These are phyloP conservation scores for Serendipita sp. DNA, from an alignment of 768 basidiomycete species.

Conservation along the genomic window DNA sequence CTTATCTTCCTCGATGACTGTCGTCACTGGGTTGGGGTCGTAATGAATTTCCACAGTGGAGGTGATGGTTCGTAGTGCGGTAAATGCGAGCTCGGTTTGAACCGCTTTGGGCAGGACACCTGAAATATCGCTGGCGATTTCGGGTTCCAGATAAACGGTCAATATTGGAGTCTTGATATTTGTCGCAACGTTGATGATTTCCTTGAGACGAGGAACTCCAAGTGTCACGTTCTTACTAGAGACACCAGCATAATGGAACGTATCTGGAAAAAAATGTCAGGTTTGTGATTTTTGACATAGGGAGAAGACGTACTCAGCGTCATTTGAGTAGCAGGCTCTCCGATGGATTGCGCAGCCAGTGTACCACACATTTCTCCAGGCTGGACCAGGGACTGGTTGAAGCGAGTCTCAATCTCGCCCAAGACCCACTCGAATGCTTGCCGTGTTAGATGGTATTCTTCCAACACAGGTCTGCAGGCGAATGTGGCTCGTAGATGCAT, in stretches of 20 bases:
- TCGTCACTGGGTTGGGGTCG: conserved; percentile 80
- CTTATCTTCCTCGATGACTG: conserved; percentile 90
- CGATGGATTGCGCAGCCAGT: conserved; percentile 94
- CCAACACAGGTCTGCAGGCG: conserved; percentile 72
- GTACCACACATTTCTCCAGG: conserved; percentile 99
- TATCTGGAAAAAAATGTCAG: conserved; percentile 27
- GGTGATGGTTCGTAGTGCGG: conserved; percentile 85
- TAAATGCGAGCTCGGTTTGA: conserved; percentile 85
- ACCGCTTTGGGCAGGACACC: conserved; percentile 58
- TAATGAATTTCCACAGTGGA: conserved; percentile 96
- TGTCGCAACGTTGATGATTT: conserved; percentile 97
- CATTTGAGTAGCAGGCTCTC: conserved; percentile 99
- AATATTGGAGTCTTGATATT: conserved; percentile 98
- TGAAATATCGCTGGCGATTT: conserved; percentile 42
- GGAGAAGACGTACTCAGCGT: conserved; percentile 41
- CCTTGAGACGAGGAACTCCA: conserved; percentile 97
- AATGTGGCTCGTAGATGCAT: conserved; percentile 88
- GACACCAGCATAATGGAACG: conserved; percentile 99
- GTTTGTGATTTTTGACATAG: not conserved
- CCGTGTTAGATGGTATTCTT: conserved; percentile 71
- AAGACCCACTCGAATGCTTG: conserved; percentile 98
- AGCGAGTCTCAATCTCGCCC: conserved; percentile 90
- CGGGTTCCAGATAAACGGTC: conserved; percentile 73
- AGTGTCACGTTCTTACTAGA: conserved; percentile 99
- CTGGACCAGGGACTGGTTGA: conserved; percentile 82